These are phyloP conservation scores for Uromyces viciae-fabae DNA, from an alignment of 1,284 basidiomycete genomes.

Conservation along the genomic window DNA sequence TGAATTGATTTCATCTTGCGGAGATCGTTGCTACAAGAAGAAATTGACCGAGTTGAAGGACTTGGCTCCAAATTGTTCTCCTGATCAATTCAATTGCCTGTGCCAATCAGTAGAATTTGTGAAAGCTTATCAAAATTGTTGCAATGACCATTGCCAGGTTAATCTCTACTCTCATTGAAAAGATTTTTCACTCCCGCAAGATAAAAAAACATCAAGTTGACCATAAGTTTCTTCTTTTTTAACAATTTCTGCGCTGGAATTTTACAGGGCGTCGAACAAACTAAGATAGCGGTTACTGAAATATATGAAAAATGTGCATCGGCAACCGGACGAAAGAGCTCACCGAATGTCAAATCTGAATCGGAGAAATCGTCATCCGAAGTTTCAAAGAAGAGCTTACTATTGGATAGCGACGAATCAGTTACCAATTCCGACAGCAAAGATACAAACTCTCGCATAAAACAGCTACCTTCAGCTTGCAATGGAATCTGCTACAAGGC, in stretches of 20 bases:
- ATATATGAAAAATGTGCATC: conserved; percentile 23
- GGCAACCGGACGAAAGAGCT: neutral
- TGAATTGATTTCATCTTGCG: neutral
- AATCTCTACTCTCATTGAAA: neutral
- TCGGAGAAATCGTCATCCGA: neutral
- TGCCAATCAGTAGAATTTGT: conserved; percentile 15
- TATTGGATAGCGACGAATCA: neutral
- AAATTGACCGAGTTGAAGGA: conserved; percentile 2
- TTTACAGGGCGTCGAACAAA: conserved; percentile 3
- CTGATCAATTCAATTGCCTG: conserved; percentile 14
- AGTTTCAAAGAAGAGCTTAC: neutral
- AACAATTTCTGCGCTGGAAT: neutral
- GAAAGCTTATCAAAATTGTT: conserved; percentile 29
- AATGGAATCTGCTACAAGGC: conserved; percentile 9
- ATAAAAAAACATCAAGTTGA: neutral
- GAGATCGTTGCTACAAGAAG: conserved; percentile 22
- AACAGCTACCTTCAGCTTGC: neutral
- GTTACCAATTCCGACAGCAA: neutral
- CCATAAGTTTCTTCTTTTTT: neutral
- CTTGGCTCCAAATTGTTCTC: conserved; percentile 18
- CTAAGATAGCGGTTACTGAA: neutral
- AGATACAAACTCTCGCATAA: neutral
- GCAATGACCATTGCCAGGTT: conserved; percentile 26
- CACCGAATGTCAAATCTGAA: neutral
- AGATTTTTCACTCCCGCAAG: neutral